Evolutionary conservation across 306 rosid genomes (phyloP).

Genomic region (Fagus sylvatica): DNA sequence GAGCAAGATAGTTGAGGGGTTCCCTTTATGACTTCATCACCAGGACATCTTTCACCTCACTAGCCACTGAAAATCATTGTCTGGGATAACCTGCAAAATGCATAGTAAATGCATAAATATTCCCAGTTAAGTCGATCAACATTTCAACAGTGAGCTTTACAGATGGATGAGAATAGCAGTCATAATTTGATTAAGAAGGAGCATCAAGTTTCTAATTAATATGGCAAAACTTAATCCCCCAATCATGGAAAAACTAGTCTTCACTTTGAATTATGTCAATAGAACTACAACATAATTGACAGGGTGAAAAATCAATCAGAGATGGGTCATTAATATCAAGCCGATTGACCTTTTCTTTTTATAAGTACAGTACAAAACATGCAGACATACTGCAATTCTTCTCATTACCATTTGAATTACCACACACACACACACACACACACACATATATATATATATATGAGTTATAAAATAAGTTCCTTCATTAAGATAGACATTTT

Average conservation of each 20-base stretch:
- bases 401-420: not conserved
- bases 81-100: constrained; percentile 3
- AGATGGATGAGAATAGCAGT: not conserved
- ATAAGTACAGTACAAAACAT: not conserved
- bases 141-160: not conserved
- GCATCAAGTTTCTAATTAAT: not conserved
- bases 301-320: not conserved
- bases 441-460: not conserved
- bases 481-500: not conserved
- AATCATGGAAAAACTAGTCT: not conserved
- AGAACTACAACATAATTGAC: not conserved
- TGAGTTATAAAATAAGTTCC: not conserved
- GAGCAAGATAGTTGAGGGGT: not conserved
- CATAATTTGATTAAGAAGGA: not conserved
- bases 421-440: not conserved
- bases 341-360: not conserved
- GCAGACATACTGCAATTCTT: not conserved
- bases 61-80: not conserved
- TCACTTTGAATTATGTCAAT: not conserved
- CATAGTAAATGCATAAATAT: not conserved
- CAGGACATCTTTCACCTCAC: not conserved
- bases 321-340: not conserved
- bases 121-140: not conserved
- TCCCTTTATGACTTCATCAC: not conserved
- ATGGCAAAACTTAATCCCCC: not conserved